A percentile compares a stretch with the other conserved stretches of the same genome.
Conservation (phyloP, 169 alveolate species). For the Eimeria acervulina region DNA sequence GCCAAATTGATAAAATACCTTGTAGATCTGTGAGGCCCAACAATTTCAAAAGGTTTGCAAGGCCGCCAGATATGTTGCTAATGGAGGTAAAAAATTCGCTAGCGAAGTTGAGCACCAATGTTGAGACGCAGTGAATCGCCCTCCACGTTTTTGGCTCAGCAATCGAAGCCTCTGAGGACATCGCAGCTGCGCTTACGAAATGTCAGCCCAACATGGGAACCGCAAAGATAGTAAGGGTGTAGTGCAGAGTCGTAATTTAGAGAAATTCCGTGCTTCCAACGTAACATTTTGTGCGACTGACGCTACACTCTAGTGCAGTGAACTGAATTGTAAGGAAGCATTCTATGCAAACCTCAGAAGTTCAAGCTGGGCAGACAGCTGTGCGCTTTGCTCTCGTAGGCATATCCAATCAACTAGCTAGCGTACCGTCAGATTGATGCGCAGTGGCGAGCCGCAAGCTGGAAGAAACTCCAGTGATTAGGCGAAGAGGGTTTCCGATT, state of each 20-base stretch:
- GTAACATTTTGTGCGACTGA: not conserved
- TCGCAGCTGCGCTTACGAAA: not conserved
- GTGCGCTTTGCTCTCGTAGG: not conserved
- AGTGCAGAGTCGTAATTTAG: not conserved
- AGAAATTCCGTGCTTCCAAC: not conserved
- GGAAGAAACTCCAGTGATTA: slow-evolving; percentile 77
- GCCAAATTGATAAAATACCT: slow-evolving; percentile 72
- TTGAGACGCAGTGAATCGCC: slow-evolving; percentile 34
- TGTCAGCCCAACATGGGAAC: not conserved
- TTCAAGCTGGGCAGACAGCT: not conserved
- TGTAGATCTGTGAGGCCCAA: slow-evolving; percentile 70
- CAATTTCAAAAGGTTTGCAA: slow-evolving; percentile 37
- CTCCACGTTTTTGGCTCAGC: slow-evolving; percentile 7
- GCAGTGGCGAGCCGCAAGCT: slow-evolving; percentile 55
- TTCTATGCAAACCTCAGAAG: not conserved
- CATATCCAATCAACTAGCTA: not conserved
- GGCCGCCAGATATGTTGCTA: slow-evolving; percentile 67
- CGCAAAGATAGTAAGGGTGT: not conserved
- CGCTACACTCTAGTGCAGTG: not conserved
- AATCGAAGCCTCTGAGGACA: slow-evolving; percentile 30
- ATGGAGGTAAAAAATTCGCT: slow-evolving; percentile 68
- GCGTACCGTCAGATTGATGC: slow-evolving; percentile 47
- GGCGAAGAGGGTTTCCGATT: slow-evolving; percentile 80
- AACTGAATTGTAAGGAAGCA: not conserved
- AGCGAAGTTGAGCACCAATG: slow-evolving; percentile 56